Base-by-base conservation (phyloP, 495 filamentous ascomycete genomes). In the Hypoxylon lienhwacheense region DNA sequence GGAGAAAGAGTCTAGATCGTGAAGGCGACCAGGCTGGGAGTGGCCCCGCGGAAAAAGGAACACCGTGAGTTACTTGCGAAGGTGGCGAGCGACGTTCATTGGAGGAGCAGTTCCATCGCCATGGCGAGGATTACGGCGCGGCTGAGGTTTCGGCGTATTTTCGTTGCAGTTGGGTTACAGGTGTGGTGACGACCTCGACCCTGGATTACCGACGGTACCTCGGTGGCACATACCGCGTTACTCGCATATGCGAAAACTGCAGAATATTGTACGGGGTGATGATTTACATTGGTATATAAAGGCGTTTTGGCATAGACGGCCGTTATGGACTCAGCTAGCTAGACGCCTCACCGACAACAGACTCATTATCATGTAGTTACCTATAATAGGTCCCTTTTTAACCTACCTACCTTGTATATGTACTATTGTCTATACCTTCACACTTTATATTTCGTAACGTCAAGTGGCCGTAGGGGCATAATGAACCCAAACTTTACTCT, bases 121-220 rank as follows among this genome's bases (percentile, higher is more conserved):
- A 56, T 55, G 52, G 52, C 58, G 16, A 44, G 25, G 51, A 41
- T 48, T 52, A 42, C 52, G 51, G 25, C 28, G 47, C 51, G 58
- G 58, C 57, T 35, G 43, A 43, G 58, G 42, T 39, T 42, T 34
- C 47, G 37, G 19, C 35, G 47, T 24, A 40, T 43, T 56, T 61
- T 37, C 32, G 56, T 44, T 53, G 29, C 40, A 53, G 35, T 47
- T 55, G 57, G 57, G 34, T 55, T 19, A 17, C 25, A 48, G 50
- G 41, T 31, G 33, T 41, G 44, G 40, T 21, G 36, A 26, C 17
- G n/a, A n/a, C n/a, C n/a, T n/a, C n/a, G n/a, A n/a, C 31, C 14
- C 35, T 16, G 28, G 15, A 36, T 28, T 47, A 37, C 37, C 47
- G 56, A 42, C 25, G 41, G 16, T 28, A 43, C n/a, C n/a, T n/a